Evolutionary conservation across 2,329 filamentous ascomycete genomes (phyloP), one percentile per base, ranked within the genome.

Genomic region (Arthrobotrys sphaeroides): DNA sequence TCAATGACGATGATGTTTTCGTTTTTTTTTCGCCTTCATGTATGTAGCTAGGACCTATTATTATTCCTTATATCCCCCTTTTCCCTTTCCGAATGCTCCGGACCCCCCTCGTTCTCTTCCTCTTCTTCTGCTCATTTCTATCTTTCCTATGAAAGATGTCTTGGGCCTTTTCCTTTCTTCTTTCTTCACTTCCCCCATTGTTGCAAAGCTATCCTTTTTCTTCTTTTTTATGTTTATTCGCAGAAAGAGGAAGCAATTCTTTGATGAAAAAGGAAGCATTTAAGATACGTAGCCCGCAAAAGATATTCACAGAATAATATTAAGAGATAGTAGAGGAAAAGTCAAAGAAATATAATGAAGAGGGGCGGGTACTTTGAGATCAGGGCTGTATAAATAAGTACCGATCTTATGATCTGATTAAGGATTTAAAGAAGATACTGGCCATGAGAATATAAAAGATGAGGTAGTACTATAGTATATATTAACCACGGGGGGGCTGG

Each of bases 31-130:
- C 26, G 18, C 38, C n/a, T 75, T 75, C 64, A 68, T 75, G 70
- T 74, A 75, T 69, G 64, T 75, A 75, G 49, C 72, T 61, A 69
- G 64, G 57, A 64, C 70, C 62, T 67, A 55, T 45, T 59, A 22
- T 53, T 51, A 26, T n/a, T 33, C 16, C 38, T 51, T 64, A 55
- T 51, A 12, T 31, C 20, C 9, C 16, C 31, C 38, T 38, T 55
- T 22, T 16, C 5, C 10, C 12, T 6, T 43, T 43, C 28, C 28
- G 5, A 5, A 43, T 22, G 9, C 13, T 40, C 53, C 9, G n/a
- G n/a, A n/a, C 22, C 5, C 22, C 40, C 22, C 18, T 59, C 40
- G 28, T 36, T 33, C n/a, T n/a, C n/a, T 26, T 53, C 20, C 26
- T 24, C 4, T 33, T 53, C 18, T 55, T 33, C 24, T n/a, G 16